These are phyloP conservation scores for Polytrichum commune DNA, from an alignment of 225 moss, liverwort and hornwort species.

Conservation along the genomic window DNA sequence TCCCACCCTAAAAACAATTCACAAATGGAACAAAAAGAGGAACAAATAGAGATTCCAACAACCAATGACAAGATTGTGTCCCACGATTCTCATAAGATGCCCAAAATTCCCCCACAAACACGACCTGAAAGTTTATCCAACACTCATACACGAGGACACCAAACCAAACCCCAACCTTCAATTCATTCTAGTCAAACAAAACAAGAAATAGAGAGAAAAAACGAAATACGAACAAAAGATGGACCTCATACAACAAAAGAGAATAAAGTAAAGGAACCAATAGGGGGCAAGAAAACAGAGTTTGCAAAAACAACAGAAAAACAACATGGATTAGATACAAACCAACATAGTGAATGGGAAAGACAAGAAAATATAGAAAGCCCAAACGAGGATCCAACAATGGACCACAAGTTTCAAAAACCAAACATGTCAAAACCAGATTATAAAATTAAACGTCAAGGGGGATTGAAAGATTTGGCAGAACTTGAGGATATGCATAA, in stretches of 20 bases:
- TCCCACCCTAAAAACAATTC: no score
- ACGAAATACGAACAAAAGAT: not conserved
- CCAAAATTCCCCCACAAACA: not conserved
- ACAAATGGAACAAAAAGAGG: no score
- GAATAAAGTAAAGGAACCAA: not conserved
- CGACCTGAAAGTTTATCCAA: not conserved
- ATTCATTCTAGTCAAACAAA: no score
- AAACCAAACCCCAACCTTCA: no score
- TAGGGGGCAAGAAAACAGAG: not conserved
- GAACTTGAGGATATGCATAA: not conserved
- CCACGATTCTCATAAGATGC: no score
- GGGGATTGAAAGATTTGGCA: not conserved
- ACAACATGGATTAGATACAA: not conserved
- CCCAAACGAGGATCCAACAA: not conserved
- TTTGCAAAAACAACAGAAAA: not conserved
- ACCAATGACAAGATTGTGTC: no score
- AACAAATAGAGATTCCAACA: no score
- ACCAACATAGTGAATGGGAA: not conserved
- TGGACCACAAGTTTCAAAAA: not conserved
- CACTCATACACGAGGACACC: no score
- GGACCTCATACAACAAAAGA: not conserved
- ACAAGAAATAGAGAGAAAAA: not conserved
- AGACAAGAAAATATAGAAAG: not conserved
- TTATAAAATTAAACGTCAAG: not conserved
- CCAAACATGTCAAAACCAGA: not conserved